A percentile compares a stretch with the other conserved stretches of the same genome.
Evolutionary conservation across 2,329 filamentous ascomycete species (phyloP).

Genomic region (Metarhizium album): DNA sequence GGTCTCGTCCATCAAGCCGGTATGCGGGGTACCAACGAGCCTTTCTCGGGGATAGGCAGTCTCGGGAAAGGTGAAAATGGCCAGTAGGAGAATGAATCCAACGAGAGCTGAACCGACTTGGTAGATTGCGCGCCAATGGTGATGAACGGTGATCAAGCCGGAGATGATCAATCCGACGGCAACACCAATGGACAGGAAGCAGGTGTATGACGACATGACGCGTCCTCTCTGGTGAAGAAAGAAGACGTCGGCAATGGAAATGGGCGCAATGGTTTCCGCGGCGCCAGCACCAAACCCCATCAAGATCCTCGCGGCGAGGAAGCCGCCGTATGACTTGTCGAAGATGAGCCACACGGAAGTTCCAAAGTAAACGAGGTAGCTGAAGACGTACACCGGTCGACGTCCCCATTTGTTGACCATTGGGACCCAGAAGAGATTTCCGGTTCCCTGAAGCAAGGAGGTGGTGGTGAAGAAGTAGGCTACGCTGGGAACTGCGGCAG

Average conservation of each 20-base stretch:
- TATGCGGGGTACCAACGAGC: not conserved
- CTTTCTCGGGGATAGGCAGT: conserved; percentile 33
- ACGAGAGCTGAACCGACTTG: conserved; percentile 39
- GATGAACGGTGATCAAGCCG: conserved; percentile 36
- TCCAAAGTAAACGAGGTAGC: conserved; percentile 31
- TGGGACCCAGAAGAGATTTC: conserved; percentile 37
- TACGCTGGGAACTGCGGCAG: conserved; percentile 27
- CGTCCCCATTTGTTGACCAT: conserved; percentile 34
- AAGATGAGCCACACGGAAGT: conserved; percentile 32
- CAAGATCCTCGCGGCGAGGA: conserved; percentile 36
- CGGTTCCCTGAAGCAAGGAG: conserved; percentile 36
- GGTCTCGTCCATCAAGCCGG: conserved; percentile 5
- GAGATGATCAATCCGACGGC: conserved; percentile 31
- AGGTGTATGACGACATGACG: conserved; percentile 36
- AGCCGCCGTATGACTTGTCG: conserved; percentile 28
- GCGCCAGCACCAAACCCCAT: conserved; percentile 43
- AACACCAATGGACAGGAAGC: conserved; percentile 30
- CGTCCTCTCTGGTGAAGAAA: conserved; percentile 44
- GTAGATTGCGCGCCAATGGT: conserved; percentile 41
- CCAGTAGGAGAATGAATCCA: conserved; percentile 33
- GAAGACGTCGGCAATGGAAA: conserved; percentile 44
- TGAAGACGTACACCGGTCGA: conserved; percentile 30
- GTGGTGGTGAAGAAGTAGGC: conserved; percentile 44
- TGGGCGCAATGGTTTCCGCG: conserved; percentile 38
- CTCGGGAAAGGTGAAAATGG: conserved; percentile 44